A percentile compares a stretch with the other conserved stretches of the same genome.
phyloP scores from a whole-genome alignment of 208 protist species.

The Phytomonas sp. region DNA sequence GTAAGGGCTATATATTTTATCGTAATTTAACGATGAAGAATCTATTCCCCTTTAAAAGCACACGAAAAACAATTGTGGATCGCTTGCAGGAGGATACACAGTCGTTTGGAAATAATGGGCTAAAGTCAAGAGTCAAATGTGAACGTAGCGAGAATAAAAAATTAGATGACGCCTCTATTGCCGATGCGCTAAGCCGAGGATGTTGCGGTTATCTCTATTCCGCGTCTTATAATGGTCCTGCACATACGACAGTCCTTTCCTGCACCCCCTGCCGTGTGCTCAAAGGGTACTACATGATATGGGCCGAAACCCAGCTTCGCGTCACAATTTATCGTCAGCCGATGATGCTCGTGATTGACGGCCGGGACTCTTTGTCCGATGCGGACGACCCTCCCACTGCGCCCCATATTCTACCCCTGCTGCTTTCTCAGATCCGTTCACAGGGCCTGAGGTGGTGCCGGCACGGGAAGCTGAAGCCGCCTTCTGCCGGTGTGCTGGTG shows the following conservation, averaged over 20 bases:
- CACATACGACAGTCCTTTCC: slow-evolving; percentile 24
- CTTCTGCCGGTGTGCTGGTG: neutral
- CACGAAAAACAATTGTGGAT: neutral
- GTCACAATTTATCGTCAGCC: slow-evolving; percentile 1
- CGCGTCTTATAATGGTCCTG: slow-evolving; percentile 13
- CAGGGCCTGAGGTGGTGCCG: neutral
- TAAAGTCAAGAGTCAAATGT: neutral
- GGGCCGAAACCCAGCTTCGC: slow-evolving; percentile 36
- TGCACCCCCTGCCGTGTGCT: slow-evolving; percentile 27
- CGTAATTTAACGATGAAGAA: neutral
- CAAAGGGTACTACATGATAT: slow-evolving; percentile 38
- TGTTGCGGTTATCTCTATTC: neutral
- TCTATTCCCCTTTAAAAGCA: neutral
- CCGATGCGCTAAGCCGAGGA: neutral
- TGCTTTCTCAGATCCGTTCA: neutral
- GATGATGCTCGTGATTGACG: neutral
- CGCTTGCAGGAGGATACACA: neutral
- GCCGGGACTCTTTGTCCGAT: neutral
- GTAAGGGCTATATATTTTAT: neutral
- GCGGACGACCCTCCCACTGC: neutral
- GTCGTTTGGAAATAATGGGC: neutral
- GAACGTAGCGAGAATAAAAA: neutral
- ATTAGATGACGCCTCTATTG: neutral
- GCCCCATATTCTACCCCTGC: neutral
- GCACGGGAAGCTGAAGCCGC: neutral